Evolutionary conservation across 768 basidiomycete species (phyloP).

Genomic region (Kwoniella dendrophila): DNA sequence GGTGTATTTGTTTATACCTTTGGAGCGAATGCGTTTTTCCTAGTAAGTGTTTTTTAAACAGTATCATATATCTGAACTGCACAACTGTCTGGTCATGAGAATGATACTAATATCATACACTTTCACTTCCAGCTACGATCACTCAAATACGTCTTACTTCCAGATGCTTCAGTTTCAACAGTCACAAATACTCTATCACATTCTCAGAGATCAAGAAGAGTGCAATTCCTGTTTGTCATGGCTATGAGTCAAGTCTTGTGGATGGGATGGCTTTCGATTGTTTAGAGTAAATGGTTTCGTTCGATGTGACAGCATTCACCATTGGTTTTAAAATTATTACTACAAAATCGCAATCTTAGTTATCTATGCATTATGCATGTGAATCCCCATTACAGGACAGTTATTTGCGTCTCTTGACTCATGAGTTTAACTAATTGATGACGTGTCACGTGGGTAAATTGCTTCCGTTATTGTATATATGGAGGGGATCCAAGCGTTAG

Average conservation of each 20-base stretch:
- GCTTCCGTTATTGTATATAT: no score
- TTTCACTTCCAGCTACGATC: conserved; percentile 73
- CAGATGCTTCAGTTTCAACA: conserved; percentile 68
- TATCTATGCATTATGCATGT: no score
- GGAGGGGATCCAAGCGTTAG: no score
- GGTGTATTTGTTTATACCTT: conserved; percentile 81
- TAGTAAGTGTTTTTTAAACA: conserved; percentile 66
- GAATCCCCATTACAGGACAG: no score
- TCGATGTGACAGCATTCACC: no score
- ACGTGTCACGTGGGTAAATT: no score
- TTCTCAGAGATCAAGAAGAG: conserved; percentile 76
- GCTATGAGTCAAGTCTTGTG: conserved; percentile 79
- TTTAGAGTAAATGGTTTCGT: conserved; percentile 54
- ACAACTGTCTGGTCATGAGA: no score
- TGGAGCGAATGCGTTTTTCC: conserved; percentile 87
- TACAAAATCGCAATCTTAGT: no score
- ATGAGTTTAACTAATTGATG: no score
- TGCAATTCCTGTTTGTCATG: conserved; percentile 85
- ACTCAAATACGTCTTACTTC: conserved; percentile 84
- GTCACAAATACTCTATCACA: conserved; percentile 70
- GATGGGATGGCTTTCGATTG: conserved; percentile 79
- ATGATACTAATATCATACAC: not conserved
- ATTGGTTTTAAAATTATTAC: no score
- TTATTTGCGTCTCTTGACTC: no score
- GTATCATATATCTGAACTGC: no score